These are phyloP conservation scores for Neurospora sp. DNA, from an alignment of 495 filamentous ascomycete species.

Conservation along the genomic window DNA sequence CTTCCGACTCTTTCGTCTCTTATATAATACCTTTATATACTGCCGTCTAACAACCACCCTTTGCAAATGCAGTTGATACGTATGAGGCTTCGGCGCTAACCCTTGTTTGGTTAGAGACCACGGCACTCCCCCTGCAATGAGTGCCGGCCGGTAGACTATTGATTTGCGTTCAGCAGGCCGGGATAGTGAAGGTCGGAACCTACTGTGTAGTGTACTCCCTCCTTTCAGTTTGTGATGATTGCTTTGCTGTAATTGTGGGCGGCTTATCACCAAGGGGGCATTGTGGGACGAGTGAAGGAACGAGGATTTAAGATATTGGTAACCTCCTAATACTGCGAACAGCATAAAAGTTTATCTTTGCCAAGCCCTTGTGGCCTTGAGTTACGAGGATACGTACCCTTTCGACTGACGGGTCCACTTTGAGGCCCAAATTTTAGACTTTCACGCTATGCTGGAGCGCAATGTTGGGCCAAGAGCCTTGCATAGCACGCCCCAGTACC, in stretches of 20 bases:
- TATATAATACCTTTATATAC: not conserved
- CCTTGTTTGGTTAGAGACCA: not conserved
- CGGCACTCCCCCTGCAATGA: not conserved
- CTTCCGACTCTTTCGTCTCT: not conserved
- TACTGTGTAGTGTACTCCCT: not conserved
- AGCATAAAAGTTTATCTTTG: not conserved
- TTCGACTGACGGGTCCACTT: not conserved
- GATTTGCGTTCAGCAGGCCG: not conserved
- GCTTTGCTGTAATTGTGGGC: not conserved
- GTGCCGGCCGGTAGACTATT: not conserved
- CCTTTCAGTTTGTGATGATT: not conserved
- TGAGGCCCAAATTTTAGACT: not conserved
- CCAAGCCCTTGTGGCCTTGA: not conserved
- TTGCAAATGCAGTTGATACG: not conserved
- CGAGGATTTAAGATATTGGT: not conserved
- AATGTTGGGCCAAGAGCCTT: not conserved
- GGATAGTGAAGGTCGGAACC: not conserved
- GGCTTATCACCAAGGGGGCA: not conserved
- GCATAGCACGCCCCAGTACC: not conserved
- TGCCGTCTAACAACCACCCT: not conserved
- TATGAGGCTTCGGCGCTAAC: not conserved
- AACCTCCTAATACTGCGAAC: not conserved
- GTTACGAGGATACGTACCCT: not conserved
- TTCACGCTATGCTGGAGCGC: not conserved
- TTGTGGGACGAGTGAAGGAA: not conserved